Evolutionary conservation across 805 yeast genomes (phyloP).

Genomic region (Cyberlindnera japonica): DNA sequence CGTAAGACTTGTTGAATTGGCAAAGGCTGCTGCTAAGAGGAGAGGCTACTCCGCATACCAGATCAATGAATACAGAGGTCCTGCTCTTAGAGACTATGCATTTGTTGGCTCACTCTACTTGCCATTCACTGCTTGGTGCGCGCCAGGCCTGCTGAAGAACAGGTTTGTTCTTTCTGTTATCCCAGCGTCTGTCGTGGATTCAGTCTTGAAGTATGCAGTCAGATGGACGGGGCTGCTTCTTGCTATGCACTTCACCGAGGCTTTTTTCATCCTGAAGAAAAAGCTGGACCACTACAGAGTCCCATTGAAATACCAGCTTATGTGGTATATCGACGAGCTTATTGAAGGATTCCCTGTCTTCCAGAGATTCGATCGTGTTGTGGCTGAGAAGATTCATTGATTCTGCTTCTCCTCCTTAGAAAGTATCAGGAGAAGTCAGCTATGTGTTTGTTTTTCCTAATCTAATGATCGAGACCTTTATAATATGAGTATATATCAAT

Average conservation of each 20-base stretch:
- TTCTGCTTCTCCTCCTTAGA: no score
- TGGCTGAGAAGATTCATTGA: conserved; percentile 24
- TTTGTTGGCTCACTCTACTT: conserved; percentile 31
- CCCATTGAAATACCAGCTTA: conserved; percentile 42
- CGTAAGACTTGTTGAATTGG: conserved; percentile 63
- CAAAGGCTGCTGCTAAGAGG: conserved; percentile 62
- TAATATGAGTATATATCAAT: no score
- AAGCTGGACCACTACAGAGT: conserved; percentile 55
- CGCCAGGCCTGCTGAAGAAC: conserved; percentile 25
- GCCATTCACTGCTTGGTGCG: conserved; percentile 28
- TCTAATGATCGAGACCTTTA: no score
- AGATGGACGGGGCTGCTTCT: conserved; percentile 30
- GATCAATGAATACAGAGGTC: conserved; percentile 44
- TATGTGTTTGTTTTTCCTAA: no score
- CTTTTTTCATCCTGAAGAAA: conserved; percentile 45
- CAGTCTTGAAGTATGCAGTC: conserved; percentile 17
- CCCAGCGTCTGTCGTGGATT: conserved; percentile 11
- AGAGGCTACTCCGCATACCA: conserved; percentile 55
- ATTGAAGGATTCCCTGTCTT: conserved; percentile 60
- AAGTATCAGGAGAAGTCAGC: no score
- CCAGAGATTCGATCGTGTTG: conserved; percentile 41
- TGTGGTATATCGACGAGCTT: conserved; percentile 51
- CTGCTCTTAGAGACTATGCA: conserved; percentile 31
- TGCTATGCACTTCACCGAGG: conserved; percentile 50
- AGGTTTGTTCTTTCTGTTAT: conserved; percentile 7